Evolutionary conservation across 345 rosid species (phyloP), one percentile per base, ranked within the genome.

Genomic region (Pugionium cornutum): DNA sequence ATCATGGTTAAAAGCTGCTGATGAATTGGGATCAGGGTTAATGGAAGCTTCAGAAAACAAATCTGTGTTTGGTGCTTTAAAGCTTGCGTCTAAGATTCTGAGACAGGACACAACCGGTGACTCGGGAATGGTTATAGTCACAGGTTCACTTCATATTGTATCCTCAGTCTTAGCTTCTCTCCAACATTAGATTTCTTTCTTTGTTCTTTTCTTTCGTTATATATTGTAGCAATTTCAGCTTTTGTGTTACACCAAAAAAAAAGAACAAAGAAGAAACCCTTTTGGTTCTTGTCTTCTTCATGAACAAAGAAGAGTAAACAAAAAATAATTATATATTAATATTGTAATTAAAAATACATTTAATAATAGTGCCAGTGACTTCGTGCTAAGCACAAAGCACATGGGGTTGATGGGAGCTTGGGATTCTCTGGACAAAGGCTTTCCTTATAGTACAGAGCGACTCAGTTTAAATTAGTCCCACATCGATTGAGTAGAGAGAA

Each of bases 1-100:
- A 50, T 59, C 64, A 72, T 88, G 99, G 97, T 58, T 80, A 64
- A 86, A 75, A 72, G 96, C 87, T 60, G 76, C 82, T 7, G 50
- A 69, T 56, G 88, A 86, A 53, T 82, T 75, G 75, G 88, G 70
- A 18, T 79, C 8, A 50, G 40, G 33, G 40, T 32, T 34, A 1
- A n/a, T 56, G 39, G 28, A 64, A 56, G 45, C 29, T 27, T 56
- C 46, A 64, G 75, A 71, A 50, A 57, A 39, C 58, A 64, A 71
- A 40, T 48, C 10, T 27, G 69, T 64, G 33, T 40, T 37, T 2
- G 64, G 7, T 9, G 40, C 75, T 4, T 48, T 71, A 39, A 71
- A 64, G 64, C 45, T 71, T 56, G 75, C 75, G 32, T 46, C 45
- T 9, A 33, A 70, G 44, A 62, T 62, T 46, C 42, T 70, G 11